These are phyloP conservation scores for Phytomonas sp. DNA, from an alignment of 208 protist species.

Conservation along the genomic window DNA sequence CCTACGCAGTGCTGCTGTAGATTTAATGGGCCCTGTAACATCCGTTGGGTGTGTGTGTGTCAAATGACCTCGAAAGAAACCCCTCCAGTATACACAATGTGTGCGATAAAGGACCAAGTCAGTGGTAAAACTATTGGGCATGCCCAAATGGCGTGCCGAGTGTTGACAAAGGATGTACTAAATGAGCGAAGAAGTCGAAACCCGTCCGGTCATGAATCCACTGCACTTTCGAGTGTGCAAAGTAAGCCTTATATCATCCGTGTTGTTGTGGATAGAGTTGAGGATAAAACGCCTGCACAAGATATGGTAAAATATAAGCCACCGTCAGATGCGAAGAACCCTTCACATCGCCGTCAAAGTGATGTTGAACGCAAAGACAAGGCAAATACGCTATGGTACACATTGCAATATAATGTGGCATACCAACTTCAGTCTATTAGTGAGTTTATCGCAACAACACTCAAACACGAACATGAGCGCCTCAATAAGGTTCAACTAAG, in stretches of 20 bases:
- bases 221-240: neutral
- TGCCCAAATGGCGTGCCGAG: conserved; percentile 71
- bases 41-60: neutral
- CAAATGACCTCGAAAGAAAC: neutral
- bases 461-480: conserved; percentile 51
- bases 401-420: conserved; percentile 72
- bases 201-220: neutral
- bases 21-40: neutral
- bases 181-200: neutral
- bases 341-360: conserved; percentile 1
- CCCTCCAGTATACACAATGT: conserved; percentile 24
- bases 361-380: conserved; percentile 15
- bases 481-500: conserved; percentile 31
- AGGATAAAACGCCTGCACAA: conserved; percentile 5
- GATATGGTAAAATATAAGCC: neutral
- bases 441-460: conserved; percentile 40
- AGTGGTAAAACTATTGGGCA: conserved; percentile 49
- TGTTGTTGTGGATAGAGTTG: conserved; percentile 50
- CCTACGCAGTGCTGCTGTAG: neutral
- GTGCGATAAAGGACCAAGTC: conserved; percentile 27
- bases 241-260: conserved; percentile 81
- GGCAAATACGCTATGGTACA: conserved; percentile 47
- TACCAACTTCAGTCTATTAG: conserved; percentile 81
- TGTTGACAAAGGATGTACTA: conserved; percentile 19
- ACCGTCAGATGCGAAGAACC: neutral